Evolutionary conservation across 1,139 yeast genomes (phyloP).

Genomic region (Yamadazyma oceani): DNA sequence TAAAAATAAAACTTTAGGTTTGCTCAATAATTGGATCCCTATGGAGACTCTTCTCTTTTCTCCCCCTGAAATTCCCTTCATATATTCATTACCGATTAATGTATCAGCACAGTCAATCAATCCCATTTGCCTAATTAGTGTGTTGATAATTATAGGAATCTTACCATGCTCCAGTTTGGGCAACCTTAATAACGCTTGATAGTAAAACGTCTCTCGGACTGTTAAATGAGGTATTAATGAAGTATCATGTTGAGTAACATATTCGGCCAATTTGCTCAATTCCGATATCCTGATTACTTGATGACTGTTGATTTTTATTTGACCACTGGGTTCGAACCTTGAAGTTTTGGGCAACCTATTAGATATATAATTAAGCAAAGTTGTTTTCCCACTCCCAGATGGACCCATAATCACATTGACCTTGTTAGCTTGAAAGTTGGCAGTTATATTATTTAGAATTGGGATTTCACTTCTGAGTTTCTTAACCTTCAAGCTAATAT

Average conservation of each 20-base stretch:
- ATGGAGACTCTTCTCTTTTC: constrained; percentile 82
- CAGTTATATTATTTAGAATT: constrained; percentile 49
- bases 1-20: constrained; percentile 67
- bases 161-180: constrained; percentile 32
- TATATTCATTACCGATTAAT: constrained; percentile 66
- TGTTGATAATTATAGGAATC: constrained; percentile 44
- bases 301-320: constrained; percentile 19
- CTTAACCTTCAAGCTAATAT: constrained; percentile 11
- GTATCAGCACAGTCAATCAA: constrained; percentile 77
- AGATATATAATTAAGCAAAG: constrained; percentile 65
- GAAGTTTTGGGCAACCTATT: constrained; percentile 51
- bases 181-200: constrained; percentile 69
- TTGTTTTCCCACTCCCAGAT: constrained; percentile 84
- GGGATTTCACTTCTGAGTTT: constrained; percentile 11
- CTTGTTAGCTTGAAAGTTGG: constrained; percentile 57
- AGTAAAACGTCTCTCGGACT: constrained; percentile 71
- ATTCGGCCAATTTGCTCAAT: constrained; percentile 55
- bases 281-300: constrained; percentile 42
- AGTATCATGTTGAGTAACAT: constrained; percentile 80
- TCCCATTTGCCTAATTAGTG: constrained; percentile 65
- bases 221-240: constrained; percentile 69
- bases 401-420: constrained; percentile 91
- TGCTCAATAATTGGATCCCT: constrained; percentile 71
- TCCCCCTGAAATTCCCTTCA: constrained; percentile 85
- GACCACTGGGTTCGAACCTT: constrained; percentile 24